Evolutionary conservation across 306 rosid genomes (phyloP), one percentile per base, ranked within the genome.

Genomic region (Vigna trinervia): DNA sequence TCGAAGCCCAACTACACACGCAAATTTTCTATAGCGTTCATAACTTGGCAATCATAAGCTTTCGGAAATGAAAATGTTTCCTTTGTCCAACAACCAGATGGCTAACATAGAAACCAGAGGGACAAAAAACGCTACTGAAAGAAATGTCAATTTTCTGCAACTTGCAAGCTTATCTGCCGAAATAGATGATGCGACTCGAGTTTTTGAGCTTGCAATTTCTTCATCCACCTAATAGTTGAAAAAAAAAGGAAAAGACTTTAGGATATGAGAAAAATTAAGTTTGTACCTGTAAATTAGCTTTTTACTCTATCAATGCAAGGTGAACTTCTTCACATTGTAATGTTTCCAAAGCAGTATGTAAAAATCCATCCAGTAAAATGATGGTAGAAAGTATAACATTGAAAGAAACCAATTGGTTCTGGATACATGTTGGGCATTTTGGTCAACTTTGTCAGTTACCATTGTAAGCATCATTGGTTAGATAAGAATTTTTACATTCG

Each of bases 161-260:
- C 80, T 80, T 69, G 87, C 59, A 66, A 74, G 71, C 57, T 53
- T 81, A 43, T 69, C 61, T 69, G 66, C 70, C 26, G 82, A 84
- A 80, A 62, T 19, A 53, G 90, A 76, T 70, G 73, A 48, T 19
- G 81, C 71, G 58, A 19, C 70, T 69, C 67, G 80, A 74, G 57
- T 76, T 59, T 62, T 80, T 28, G 60, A 38, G 47, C 77, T 80
- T 71, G 80, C 73, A 45, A 73, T 84, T 72, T 79, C 87, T 69
- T 90, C 90, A 90, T 72, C 88, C 79, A 75, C 90, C 96, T 88
- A 88, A 61, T 74, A 64, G 77, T 12, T 67, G 69, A 70, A 83
- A 43, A 45, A 73, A 50, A 45, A 41, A 53, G 14, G 20, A 50
- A 65, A 34, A 34, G n/a, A 12, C 58, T 26, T 83, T 48, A 81